phyloP scores from a whole-genome alignment of 2,329 filamentous ascomycete genomes.

The Macrophomina pseudophaseolina region DNA sequence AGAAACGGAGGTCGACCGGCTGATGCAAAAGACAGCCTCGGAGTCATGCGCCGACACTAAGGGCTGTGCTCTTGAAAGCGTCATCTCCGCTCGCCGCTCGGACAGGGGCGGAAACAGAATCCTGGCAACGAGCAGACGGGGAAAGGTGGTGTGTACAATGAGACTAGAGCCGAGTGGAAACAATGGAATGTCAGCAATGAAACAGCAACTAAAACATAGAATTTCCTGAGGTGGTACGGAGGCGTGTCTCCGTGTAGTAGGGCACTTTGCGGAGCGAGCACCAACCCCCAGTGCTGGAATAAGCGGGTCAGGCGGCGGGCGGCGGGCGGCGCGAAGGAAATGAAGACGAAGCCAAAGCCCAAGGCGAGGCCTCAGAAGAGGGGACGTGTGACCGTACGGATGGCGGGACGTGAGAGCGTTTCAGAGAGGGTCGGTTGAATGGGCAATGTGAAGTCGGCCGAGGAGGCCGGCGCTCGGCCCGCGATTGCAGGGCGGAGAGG shows the following conservation, averaged over 20 bases:
- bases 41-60: constrained; percentile 13
- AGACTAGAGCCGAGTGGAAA: not conserved
- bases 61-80: not conserved
- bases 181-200: not conserved
- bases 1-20: constrained; percentile 8
- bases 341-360: too few species aligned
- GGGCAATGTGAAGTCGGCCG: constrained; percentile 1
- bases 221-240: not conserved
- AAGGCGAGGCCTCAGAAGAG: not conserved
- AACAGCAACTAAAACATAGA: not conserved
- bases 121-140: not conserved
- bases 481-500: not conserved
- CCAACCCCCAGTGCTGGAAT: not conserved
- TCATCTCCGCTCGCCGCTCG: constrained; percentile 19
- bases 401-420: constrained; percentile 1
- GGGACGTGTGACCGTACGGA: not conserved
- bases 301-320: not conserved
- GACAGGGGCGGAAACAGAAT: not conserved
- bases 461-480: constrained; percentile 1
- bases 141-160: not conserved
- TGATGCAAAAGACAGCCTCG: not conserved
- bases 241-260: not conserved
- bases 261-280: not conserved
- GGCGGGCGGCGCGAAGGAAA: not conserved
- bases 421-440: constrained; percentile 10